phyloP scores from a whole-genome alignment of 2,329 filamentous ascomycete species.

The Penicillium sp. region DNA sequence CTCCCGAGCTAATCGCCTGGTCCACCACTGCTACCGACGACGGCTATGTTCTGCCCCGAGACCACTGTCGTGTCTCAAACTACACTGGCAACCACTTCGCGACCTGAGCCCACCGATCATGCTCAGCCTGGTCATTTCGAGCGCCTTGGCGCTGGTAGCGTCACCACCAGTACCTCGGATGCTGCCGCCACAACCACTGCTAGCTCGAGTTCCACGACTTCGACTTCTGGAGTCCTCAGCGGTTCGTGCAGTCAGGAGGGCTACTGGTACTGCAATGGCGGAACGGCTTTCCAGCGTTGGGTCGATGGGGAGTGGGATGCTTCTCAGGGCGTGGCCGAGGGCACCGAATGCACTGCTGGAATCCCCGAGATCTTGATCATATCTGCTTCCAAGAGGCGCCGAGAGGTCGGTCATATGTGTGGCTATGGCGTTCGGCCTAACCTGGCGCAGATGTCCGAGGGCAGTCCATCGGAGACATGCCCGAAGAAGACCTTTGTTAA shows the following conservation, averaged over 20 bases:
- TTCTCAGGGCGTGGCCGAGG: conserved; percentile 17
- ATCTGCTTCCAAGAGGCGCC: not conserved
- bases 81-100: not conserved
- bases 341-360: conserved; percentile 17
- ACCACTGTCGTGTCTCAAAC: not conserved
- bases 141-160: not conserved
- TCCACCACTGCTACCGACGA: conserved; percentile 54
- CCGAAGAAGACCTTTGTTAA: too few species aligned
- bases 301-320: conserved; percentile 22
- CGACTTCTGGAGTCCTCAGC: conserved; percentile 10
- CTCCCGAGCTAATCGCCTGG: conserved; percentile 53
- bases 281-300: conserved; percentile 21
- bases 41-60: conserved; percentile 49
- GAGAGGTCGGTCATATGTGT: not conserved
- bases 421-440: not conserved
- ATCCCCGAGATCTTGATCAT: conserved; percentile 15
- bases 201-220: not conserved
- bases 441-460: too few species aligned
- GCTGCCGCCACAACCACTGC: conserved; percentile 3
- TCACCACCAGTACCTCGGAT: conserved; percentile 7
- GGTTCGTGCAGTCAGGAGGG: conserved; percentile 19
- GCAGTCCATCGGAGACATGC: too few species aligned
- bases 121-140: not conserved
- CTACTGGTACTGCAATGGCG: conserved; percentile 29
- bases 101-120: not conserved